Base-by-base conservation (phyloP, 1,284 basidiomycete species). In the Heterobasidion irregulare region DNA sequence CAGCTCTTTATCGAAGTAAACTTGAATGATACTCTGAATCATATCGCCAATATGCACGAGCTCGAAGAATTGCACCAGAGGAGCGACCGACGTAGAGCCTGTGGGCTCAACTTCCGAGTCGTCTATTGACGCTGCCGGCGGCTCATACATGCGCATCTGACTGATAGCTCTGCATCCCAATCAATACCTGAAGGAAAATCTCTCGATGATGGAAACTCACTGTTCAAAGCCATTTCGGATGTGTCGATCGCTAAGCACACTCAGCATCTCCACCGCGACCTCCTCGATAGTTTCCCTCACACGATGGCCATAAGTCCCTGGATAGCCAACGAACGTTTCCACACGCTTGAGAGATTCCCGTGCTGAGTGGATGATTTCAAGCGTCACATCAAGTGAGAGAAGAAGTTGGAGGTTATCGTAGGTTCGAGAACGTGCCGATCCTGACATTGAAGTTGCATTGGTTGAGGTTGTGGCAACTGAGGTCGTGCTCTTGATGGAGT, bases 31-130 rank as follows among this genome's bases (percentile, higher is more conserved):
- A 33, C 89, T 92, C 71, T 95, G 92, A 52, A 99, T 98, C 16
- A 93, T 99, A 68, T 99, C 96, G 0, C 94, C 97, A 15, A 98
- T 78, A 72, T 99, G 96, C 0, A 97, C 95, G 15, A 99, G 77
- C 74, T 98, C 96, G 63, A 99, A 98, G 72, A 99, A 99, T 69
- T 98, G 94, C 47, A 98, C 75, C 1, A 99, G 72, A 0, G 96
- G 94, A 0, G 94, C 92, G 1, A 98, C 94, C 56, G 57, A 57
- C 15, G 59, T 62, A 41, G 58, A 61, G 8, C 44, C 47, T 12
- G 47, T 35, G 8, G 53, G 44, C 13, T 32, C n/a, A 82, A 84
- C 32, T 80, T 83, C 59, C 38, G 54, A 32, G 16, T 18, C 47
- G 15, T 26, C 55, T 57, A 2, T 53, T 43, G 12, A 10, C 46